Evolutionary conservation across 495 filamentous ascomycete genomes (phyloP), one percentile per base, ranked within the genome.

Genomic region (Delitschia confertaspora): DNA sequence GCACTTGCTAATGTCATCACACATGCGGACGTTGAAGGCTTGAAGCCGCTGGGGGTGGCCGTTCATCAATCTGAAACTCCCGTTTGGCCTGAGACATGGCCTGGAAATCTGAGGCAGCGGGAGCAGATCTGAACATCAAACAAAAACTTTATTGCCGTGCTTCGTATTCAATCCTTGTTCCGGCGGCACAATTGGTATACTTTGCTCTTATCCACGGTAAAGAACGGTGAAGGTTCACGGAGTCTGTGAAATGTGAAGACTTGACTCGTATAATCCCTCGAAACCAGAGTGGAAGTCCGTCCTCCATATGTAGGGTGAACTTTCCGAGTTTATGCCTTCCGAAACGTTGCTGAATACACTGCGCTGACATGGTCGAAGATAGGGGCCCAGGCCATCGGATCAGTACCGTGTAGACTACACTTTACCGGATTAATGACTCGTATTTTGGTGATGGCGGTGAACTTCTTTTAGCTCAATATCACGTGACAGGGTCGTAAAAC

Each of bases 81-180:
- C 40, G 46, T 27, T 24, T 4, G 31, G 40, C 29, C 36, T 55
- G 51, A 55, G 32, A 55, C 51, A 44, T 32, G 41, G 41, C 25
- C 27, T 22, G 26, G 6, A 40, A 45, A 46, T 50, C 51, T 55
- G 51, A 55, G 35, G 47, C 51, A 32, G 37, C 51, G 45, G 51
- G 46, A 55, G 51, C 22, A 42, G 51, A 55, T 55, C 51, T 42
- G 51, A 30, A 42, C 46, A 55, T 55, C 41, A 49, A 50, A 50
- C 46, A 35, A n/a, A n/a, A n/a, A 10, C 33, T 19, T 34, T 17
- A 17, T 34, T 13, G 39, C 45, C 19, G 22, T 21, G 36, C 31
- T 23, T 3, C 25, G 10, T 8, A 10, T 14, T 4, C n/a, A 35
- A 19, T 35, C 31, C 4, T 22, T 10, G 8, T 39, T 22, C 10